Base-by-base conservation (phyloP, 495 filamentous ascomycete species). In the Glarea lozoyensis region DNA sequence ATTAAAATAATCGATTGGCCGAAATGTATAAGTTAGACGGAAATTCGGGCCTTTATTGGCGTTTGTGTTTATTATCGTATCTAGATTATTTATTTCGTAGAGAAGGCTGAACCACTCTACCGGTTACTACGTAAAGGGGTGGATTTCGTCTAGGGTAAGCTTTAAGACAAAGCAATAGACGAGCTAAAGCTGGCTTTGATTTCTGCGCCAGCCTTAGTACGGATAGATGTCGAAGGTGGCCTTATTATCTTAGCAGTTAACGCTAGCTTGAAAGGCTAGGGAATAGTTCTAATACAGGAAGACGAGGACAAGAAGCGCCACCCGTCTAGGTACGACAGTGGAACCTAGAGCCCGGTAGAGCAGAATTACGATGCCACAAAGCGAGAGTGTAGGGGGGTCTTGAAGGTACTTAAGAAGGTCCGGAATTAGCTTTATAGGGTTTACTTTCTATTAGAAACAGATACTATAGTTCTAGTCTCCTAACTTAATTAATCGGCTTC, bases 41-140 rank as follows among this genome's bases (percentile, higher is more conserved):
- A 42, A n/a, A 17, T 17, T 4, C 17, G 18, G 24, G 20, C 13
- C 24, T 42, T 42, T 21, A 4, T 42, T 15, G 25, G 25, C 9
- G n/a, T 42, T 31, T 42, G 39, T 31, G 24, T 42, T 15, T 42
- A 42, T 21, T 42, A 42, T 24, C 21, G 39, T 12, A 42, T 42
- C 39, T 42, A 17, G 39, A 42, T 42, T 17, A 4, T 9, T 10
- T 17, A 4, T 11, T 42, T 42, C 17, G 20, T 24, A 19, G 19
- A 6, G 15, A 31, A 10, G 9, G 25, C 39, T 13, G 24, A 29
- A 7, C 39, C 16, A 15, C 7, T 42, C 9, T 42, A 42, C 31
- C 9, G 6, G 13, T 16, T 32, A 31, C 12, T 42, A 29, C 10
- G 16, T 4, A 42, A 42, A 22, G 20, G 24, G 10, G 39, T 10